These are phyloP conservation scores for Backusella mclennaniae DNA, from an alignment of 192 early-diverging fungal species.

Conservation along the genomic window DNA sequence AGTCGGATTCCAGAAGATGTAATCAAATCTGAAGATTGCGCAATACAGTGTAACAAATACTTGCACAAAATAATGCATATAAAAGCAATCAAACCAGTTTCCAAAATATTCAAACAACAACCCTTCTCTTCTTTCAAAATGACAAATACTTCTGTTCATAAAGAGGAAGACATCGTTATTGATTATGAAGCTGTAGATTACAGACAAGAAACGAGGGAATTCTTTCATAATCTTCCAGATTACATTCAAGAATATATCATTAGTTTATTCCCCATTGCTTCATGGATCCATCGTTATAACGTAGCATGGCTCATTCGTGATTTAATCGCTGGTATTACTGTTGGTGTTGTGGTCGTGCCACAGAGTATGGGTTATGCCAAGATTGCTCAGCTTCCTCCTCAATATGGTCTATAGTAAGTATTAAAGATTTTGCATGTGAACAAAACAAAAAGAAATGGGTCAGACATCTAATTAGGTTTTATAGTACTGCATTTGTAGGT, in stretches of 20 bases:
- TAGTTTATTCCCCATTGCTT: constrained; percentile 33
- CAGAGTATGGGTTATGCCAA: constrained; percentile 77
- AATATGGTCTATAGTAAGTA: constrained; percentile 76
- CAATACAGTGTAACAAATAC: not conserved
- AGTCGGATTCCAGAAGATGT: not conserved
- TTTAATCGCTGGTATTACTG: constrained; percentile 71
- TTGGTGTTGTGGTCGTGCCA: constrained; percentile 44
- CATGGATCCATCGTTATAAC: constrained; percentile 42
- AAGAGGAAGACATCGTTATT: constrained; percentile 20
- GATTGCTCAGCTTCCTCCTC: constrained; percentile 61
- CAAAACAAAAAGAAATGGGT: not conserved
- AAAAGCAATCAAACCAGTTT: not conserved
- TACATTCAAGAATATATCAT: constrained; percentile 22
- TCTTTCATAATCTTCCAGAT: constrained; percentile 20
- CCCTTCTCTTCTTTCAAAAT: not conserved
- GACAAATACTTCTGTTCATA: not conserved
- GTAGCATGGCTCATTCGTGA: constrained; percentile 51
- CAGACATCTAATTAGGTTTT: not conserved
- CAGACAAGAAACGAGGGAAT: constrained; percentile 13
- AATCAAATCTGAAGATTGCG: not conserved
- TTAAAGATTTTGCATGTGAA: not conserved
- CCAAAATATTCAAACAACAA: not conserved
- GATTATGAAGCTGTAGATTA: constrained; percentile 30
- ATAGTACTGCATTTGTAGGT: constrained; percentile 49
- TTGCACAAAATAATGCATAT: not conserved